Evolutionary conservation across 1,284 basidiomycete species (phyloP).

Genomic region (Neolentinus lepideus): DNA sequence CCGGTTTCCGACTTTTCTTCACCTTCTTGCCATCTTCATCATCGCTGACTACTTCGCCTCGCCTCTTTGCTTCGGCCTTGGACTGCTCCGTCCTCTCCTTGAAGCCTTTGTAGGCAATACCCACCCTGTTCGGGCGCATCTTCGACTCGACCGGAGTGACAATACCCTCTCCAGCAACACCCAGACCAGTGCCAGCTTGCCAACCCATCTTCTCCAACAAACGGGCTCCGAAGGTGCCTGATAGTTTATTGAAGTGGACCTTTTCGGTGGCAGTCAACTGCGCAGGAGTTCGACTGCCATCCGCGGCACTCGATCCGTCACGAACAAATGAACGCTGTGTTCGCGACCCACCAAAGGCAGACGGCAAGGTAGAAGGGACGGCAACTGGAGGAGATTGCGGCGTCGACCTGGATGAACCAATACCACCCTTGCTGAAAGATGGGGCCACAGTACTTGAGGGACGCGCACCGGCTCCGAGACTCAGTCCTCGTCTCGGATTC

Average conservation of each 20-base stretch:
- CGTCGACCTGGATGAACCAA: slow-evolving; percentile 32
- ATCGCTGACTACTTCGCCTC: slow-evolving; percentile 70
- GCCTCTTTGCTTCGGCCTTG: slow-evolving; percentile 73
- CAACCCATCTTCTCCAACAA: slow-evolving; percentile 96
- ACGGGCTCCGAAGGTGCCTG: slow-evolving; percentile 73
- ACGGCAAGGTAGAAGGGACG: slow-evolving; percentile 27
- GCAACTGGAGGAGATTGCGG: slow-evolving; percentile 22
- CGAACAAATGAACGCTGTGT: slow-evolving; percentile 53
- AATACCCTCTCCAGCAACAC: slow-evolving; percentile 75
- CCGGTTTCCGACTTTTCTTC: slow-evolving; percentile 26
- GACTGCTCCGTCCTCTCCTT: slow-evolving; percentile 84
- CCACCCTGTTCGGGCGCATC: slow-evolving; percentile 75
- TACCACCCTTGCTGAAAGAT: slow-evolving; percentile 34
- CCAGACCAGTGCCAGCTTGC: slow-evolving; percentile 81
- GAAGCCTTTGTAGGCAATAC: slow-evolving; percentile 84
- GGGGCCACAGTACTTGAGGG: neutral
- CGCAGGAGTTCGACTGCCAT: slow-evolving; percentile 37
- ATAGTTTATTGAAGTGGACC: slow-evolving; percentile 75
- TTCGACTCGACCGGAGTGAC: slow-evolving; percentile 85
- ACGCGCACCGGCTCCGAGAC: neutral
- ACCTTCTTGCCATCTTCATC: slow-evolving; percentile 49
- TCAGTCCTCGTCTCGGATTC: neutral
- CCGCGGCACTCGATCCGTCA: slow-evolving; percentile 28
- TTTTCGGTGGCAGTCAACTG: slow-evolving; percentile 61
- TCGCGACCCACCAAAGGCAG: slow-evolving; percentile 35